Percentiles rank a stretch among this genome's conserved stretches.
Conservation (phyloP, 768 basidiomycete genomes). For the Gautieria morchelliformis region DNA sequence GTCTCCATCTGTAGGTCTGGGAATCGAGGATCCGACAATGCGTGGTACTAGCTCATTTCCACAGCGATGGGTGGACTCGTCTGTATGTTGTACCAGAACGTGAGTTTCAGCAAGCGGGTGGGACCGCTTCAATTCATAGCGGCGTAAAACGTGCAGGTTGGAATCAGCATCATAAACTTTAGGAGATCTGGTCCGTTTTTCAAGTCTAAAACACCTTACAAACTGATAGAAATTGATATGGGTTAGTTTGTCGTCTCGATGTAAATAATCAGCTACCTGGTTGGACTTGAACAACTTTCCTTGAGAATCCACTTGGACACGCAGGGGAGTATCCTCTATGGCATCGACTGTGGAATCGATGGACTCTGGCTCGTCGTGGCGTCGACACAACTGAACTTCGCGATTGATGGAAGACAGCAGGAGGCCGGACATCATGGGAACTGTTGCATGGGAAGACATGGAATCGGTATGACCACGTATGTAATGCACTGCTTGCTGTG, state of each 20-base stretch:
- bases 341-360: no score
- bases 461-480: not conserved
- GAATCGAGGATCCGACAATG: constrained; percentile 25
- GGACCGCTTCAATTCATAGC: not conserved
- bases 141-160: not conserved
- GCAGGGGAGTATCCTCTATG: not conserved
- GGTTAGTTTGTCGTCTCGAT: not conserved
- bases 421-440: not conserved
- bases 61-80: not conserved
- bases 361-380: no score
- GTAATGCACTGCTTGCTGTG: constrained; percentile 15
- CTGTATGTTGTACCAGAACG: no score
- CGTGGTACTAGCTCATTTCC: constrained; percentile 20
- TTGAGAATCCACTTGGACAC: not conserved
- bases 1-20: no score
- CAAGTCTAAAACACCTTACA: not conserved
- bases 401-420: no score
- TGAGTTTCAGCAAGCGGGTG: not conserved
- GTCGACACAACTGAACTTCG: no score
- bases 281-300: not conserved
- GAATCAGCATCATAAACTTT: not conserved
- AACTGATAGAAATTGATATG: constrained; percentile 7
- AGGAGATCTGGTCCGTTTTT: not conserved
- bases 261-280: not conserved
- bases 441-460: not conserved